Evolutionary conservation across 2,329 filamentous ascomycete genomes (phyloP).

Genomic region (Cordyceps pruinosa): DNA sequence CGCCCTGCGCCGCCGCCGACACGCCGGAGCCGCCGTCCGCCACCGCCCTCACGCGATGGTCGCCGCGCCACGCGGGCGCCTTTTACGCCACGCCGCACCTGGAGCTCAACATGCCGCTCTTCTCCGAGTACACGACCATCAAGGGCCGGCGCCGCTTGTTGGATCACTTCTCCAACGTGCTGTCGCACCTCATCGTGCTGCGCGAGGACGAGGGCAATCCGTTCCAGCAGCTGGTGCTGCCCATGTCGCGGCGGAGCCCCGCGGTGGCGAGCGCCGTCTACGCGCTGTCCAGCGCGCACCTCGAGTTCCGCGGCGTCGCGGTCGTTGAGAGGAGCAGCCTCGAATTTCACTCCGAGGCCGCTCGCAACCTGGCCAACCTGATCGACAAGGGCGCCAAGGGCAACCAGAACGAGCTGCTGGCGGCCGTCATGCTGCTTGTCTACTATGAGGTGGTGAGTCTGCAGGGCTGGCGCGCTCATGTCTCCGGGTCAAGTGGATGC

Average conservation of each 20-base stretch:
- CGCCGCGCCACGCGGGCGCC: constrained; percentile 13
- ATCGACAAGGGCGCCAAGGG: constrained; percentile 46
- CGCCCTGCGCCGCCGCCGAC: background rate
- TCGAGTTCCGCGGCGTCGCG: constrained; percentile 57
- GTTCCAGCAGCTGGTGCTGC: constrained; percentile 56
- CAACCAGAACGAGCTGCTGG: constrained; percentile 51
- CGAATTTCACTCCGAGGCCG: constrained; percentile 52
- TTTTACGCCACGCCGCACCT: constrained; percentile 27
- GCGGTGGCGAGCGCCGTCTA: constrained; percentile 77
- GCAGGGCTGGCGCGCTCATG: too few species aligned
- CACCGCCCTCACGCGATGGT: background rate
- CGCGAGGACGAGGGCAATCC: constrained; percentile 56
- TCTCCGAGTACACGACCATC: constrained; percentile 50
- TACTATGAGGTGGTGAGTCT: constrained; percentile 56
- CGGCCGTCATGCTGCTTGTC: constrained; percentile 54
- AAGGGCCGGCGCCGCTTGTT: constrained; percentile 49
- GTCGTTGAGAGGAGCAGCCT: constrained; percentile 49
- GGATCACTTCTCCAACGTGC: constrained; percentile 56
- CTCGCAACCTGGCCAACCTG: constrained; percentile 49
- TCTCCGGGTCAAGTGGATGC: too few species aligned
- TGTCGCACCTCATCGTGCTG: constrained; percentile 60
- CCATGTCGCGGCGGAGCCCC: constrained; percentile 46
- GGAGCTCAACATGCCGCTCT: constrained; percentile 46
- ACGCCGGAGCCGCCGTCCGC: background rate
- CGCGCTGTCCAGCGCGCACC: constrained; percentile 74